These are phyloP conservation scores for Volvariella volvacea DNA, from an alignment of 1,284 basidiomycete genomes.

Conservation along the genomic window DNA sequence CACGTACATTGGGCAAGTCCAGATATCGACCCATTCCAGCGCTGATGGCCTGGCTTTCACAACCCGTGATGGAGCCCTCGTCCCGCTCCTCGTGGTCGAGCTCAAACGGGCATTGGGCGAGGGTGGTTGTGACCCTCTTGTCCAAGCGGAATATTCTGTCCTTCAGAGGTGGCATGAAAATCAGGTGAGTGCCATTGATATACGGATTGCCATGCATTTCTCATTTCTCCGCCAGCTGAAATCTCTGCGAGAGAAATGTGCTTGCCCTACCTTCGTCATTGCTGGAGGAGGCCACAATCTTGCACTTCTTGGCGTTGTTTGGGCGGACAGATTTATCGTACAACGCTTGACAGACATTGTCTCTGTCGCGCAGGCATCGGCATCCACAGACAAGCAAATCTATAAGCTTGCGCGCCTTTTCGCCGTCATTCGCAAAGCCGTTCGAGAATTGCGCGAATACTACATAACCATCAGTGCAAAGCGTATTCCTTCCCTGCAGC, in stretches of 20 bases:
- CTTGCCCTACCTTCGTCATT: constrained; percentile 17
- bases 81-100: constrained; percentile 10
- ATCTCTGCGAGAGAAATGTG: constrained; percentile 12
- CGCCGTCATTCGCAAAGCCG: constrained; percentile 10
- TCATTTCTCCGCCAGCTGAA: constrained; percentile 3
- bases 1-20: constrained; percentile 1
- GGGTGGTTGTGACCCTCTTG: constrained; percentile 11
- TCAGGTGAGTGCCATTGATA: constrained; percentile 6
- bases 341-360: constrained; percentile 17
- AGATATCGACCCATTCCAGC: constrained; percentile 3
- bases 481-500: not conserved
- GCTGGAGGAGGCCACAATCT: constrained; percentile 15
- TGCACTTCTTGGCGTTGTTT: constrained; percentile 15
- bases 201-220: constrained; percentile 3
- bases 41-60: constrained; percentile 4
- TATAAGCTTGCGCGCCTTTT: constrained; percentile 11
- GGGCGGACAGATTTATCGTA: constrained; percentile 18
- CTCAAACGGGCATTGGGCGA: constrained; percentile 13
- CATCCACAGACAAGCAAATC: constrained; percentile 10
- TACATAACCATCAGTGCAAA: constrained; percentile 5
- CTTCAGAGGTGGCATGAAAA: constrained; percentile 8
- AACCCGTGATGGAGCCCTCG: constrained; percentile 4
- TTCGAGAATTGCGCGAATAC: constrained; percentile 9
- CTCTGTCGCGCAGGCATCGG: constrained; percentile 13
- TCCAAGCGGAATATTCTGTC: constrained; percentile 12